Percentiles rank a stretch among this genome's conserved stretches.
phyloP scores from a whole-genome alignment of 2,329 filamentous ascomycete genomes.

The Exophiala calicioides region DNA sequence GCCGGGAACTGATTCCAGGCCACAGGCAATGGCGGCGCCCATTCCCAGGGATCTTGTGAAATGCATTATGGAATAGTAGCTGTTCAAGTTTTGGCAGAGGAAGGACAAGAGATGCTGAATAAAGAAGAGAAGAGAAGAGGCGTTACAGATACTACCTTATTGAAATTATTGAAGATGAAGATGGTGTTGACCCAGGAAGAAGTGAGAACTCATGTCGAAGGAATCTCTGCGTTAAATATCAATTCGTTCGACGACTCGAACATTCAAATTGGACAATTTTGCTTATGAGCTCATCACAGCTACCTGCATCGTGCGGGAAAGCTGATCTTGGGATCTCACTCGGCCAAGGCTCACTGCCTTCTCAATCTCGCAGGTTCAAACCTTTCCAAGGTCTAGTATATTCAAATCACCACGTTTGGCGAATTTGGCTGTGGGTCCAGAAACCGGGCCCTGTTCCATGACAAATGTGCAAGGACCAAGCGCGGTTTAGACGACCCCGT shows the following conservation, averaged over 20 bases:
- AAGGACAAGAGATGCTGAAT: not conserved
- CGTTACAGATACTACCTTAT: not conserved
- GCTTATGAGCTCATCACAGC: not conserved
- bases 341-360: not conserved
- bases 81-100: not conserved
- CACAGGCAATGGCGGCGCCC: conserved; percentile 5
- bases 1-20: conserved; percentile 12
- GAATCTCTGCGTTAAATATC: not conserved
- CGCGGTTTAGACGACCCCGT: no score
- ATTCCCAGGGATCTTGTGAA: not conserved
- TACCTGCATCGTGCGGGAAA: not conserved
- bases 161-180: no score
- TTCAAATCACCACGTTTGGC: not conserved
- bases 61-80: conserved; percentile 4
- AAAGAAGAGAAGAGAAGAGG: not conserved
- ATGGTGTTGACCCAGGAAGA: no score
- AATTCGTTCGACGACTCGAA: not conserved
- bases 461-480: no score
- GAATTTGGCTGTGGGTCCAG: not conserved
- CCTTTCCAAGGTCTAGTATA: not conserved
- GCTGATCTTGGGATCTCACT: not conserved
- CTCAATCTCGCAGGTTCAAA: conserved; percentile 7
- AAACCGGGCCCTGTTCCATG: no score
- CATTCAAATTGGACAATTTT: not conserved
- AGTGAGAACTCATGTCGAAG: no score